Base-by-base conservation (phyloP, 208 protist species). In the Vickermania spadyakhi region DNA sequence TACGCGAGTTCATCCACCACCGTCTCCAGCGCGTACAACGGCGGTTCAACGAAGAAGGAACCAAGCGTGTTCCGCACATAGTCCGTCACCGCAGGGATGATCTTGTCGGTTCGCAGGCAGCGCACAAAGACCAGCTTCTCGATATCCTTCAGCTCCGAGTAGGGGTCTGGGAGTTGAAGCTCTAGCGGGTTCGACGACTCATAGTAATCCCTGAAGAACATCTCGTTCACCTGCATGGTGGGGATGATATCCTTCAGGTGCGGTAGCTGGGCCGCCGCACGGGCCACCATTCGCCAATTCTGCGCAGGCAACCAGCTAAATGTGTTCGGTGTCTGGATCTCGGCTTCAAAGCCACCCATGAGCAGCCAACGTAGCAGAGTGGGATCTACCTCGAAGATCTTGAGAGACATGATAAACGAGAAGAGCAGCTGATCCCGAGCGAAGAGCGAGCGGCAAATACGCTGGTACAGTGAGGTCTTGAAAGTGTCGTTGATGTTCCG, bases 101-200 rank as follows among this genome's bases (percentile, higher is more conserved):
- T 90, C 72, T 98, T 98, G 75, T 99, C 97, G 30, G 89, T 88
- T 49, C 97, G 90, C 31, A 99, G 69, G 64, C 81, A 93, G 26
- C 93, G 91, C 14, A 99, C 71, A 22, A 98, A 22, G 22, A 98
- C 71, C 51, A 98, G 77, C 55, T 91, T 79, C 64, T 97, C 81
- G 28, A 99, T 86, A 18, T 65, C 63, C 18, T 59, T 64, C 27
- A 98, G 72, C 36, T 51, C 56, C 41, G 64, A 51, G 82, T 27
- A 53, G 84, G 59, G 67, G 13, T 49, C 74, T 1, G 93, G 95
- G 28, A 96, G 63, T 45, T 75, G 62, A 31, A 95, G 63, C 54
- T 80, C 74, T 18, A 93, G 75, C 11, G 91, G 86, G 56, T 89
- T 81, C 26, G 79, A 66, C 0, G 80, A 77, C 56, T 99, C 95